phyloP scores from a whole-genome alignment of 768 basidiomycete species.

The Tephrocybe sp. region DNA sequence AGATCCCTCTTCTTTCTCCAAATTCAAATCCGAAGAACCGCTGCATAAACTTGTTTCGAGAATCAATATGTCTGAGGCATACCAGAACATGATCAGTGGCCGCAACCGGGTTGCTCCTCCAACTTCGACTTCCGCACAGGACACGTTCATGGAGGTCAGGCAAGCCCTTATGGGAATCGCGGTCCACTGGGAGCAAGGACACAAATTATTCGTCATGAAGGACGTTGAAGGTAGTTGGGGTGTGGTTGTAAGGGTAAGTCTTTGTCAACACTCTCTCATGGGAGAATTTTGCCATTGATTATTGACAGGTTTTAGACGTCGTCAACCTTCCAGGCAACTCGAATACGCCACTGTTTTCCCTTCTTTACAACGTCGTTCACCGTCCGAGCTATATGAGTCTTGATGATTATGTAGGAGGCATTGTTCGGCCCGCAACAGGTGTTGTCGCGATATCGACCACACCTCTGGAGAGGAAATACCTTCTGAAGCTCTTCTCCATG shows the following conservation, averaged over 20 bases:
- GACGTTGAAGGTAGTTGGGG: constrained; percentile 21
- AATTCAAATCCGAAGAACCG: constrained; percentile 16
- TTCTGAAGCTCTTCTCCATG: constrained; percentile 28
- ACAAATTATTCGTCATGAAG: constrained; percentile 17
- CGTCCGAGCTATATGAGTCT: constrained; percentile 16
- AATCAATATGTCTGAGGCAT: constrained; percentile 19
- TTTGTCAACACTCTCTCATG: neutral
- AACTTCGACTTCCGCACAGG: constrained; percentile 20
- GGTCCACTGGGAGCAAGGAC: constrained; percentile 14
- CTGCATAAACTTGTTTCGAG: constrained; percentile 18
- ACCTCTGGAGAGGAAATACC: constrained; percentile 29
- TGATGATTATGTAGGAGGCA: constrained; percentile 10
- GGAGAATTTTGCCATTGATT: neutral
- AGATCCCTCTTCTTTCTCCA: constrained; percentile 9
- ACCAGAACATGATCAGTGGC: constrained; percentile 7
- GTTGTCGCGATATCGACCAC: constrained; percentile 16
- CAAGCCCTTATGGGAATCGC: constrained; percentile 23
- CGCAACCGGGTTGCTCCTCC: constrained; percentile 7
- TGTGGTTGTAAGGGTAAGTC: constrained; percentile 22
- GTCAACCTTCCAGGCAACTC: constrained; percentile 16
- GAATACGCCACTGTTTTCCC: constrained; percentile 22
- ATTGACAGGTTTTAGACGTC: constrained; percentile 23
- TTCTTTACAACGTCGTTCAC: constrained; percentile 26
- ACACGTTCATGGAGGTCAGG: constrained; percentile 29
- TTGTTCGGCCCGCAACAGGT: constrained; percentile 4